phyloP scores from a whole-genome alignment of 768 basidiomycete genomes.

The Tricholoma sp. region DNA sequence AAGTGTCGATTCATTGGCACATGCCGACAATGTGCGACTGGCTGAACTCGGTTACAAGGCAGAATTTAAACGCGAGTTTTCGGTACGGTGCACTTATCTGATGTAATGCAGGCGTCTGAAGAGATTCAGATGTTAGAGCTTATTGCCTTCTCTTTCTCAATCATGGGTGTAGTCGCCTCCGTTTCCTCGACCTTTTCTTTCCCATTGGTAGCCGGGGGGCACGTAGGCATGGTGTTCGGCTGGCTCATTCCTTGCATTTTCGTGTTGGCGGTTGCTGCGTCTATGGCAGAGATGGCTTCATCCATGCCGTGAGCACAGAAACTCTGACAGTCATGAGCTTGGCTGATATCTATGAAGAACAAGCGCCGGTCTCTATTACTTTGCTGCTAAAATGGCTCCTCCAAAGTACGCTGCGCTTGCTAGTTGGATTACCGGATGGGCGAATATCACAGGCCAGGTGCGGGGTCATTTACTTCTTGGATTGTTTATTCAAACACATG shows the following conservation, averaged over 20 bases:
- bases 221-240: slow-evolving; percentile 74
- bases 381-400: slow-evolving; percentile 70
- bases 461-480: too few species aligned
- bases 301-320: slow-evolving; percentile 62
- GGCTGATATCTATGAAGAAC: slow-evolving; percentile 37
- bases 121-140: slow-evolving; percentile 48
- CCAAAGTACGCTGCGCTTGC: slow-evolving; percentile 55
- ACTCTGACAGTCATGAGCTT: background rate
- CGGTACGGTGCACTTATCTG: slow-evolving; percentile 33
- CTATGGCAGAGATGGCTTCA: slow-evolving; percentile 70
- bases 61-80: slow-evolving; percentile 73
- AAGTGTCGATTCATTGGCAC: background rate
- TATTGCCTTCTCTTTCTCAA: slow-evolving; percentile 61
- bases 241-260: slow-evolving; percentile 72
- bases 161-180: slow-evolving; percentile 70
- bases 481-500: background rate
- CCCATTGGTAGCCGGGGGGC: slow-evolving; percentile 61
- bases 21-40: slow-evolving; percentile 50
- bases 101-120: background rate
- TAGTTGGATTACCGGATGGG: slow-evolving; percentile 53
- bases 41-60: slow-evolving; percentile 67
- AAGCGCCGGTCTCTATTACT: slow-evolving; percentile 76
- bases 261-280: slow-evolving; percentile 61
- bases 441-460: background rate
- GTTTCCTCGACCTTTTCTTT: slow-evolving; percentile 65